Conservation (phyloP, 768 basidiomycete genomes). For the Serendipita indica region DNA sequence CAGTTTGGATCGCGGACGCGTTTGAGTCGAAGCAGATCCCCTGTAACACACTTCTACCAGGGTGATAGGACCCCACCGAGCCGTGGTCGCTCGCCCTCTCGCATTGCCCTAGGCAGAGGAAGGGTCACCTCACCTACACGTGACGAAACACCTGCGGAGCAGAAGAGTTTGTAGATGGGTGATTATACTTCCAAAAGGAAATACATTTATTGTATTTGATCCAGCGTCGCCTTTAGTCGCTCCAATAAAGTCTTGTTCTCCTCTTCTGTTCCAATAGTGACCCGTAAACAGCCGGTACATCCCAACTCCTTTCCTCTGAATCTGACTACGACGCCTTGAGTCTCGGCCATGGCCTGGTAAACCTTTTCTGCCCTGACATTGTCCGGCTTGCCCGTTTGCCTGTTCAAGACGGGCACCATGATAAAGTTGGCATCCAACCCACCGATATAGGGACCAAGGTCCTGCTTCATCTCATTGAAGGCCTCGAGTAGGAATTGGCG, state of each 20-base stretch:
- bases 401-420: slow-evolving; percentile 55
- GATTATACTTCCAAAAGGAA: no score
- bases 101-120: no score
- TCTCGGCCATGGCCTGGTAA: slow-evolving; percentile 75
- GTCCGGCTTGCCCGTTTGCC: slow-evolving; percentile 20
- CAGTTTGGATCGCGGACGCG: no score
- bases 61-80: no score
- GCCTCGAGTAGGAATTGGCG: slow-evolving; percentile 38
- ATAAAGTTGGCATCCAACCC: slow-evolving; percentile 85
- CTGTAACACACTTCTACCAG: no score
- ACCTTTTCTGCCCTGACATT: slow-evolving; percentile 30
- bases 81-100: no score
- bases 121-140: no score
- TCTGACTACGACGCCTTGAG: slow-evolving; percentile 75
- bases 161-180: no score
- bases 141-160: no score
- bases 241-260: slow-evolving; percentile 54
- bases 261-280: slow-evolving; percentile 73
- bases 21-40: no score
- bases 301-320: slow-evolving; percentile 78
- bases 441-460: slow-evolving; percentile 57
- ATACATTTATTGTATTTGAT: slow-evolving; percentile 16
- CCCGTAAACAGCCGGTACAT: slow-evolving; percentile 72
- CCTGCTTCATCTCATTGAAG: slow-evolving; percentile 29
- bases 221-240: slow-evolving; percentile 38